Percentiles rank a stretch among this genome's conserved stretches.
These are phyloP conservation scores for Fabrea salina DNA, from an alignment of 169 alveolate species.

Conservation along the genomic window DNA sequence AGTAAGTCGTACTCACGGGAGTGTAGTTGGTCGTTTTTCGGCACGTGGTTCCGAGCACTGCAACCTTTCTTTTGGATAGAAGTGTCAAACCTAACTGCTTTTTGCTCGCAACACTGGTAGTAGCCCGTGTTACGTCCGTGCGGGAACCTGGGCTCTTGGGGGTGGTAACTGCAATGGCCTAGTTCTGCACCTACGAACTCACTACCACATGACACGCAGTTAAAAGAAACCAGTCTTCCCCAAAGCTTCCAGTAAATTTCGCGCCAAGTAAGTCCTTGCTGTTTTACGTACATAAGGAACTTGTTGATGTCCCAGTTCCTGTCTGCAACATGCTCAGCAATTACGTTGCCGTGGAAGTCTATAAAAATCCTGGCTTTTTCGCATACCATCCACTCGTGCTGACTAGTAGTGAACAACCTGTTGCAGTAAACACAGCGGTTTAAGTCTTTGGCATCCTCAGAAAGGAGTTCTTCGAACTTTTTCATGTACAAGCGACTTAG, in stretches of 20 bases:
- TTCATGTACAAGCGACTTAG: constrained; percentile 49
- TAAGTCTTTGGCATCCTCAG: constrained; percentile 37
- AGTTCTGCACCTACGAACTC: constrained; percentile 43
- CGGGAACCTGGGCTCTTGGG: constrained; percentile 46
- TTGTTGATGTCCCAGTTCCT: constrained; percentile 50
- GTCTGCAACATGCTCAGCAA: constrained; percentile 56
- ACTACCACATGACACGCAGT: constrained; percentile 39
- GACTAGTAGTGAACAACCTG: constrained; percentile 39
- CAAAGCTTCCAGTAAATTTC: constrained; percentile 59
- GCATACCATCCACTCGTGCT: constrained; percentile 50
- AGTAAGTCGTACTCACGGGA: background rate
- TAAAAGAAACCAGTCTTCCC: constrained; percentile 35
- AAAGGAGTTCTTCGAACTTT: constrained; percentile 40
- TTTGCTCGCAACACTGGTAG: constrained; percentile 45
- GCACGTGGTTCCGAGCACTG: constrained; percentile 38
- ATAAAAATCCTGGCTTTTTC: constrained; percentile 54
- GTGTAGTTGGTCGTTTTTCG: background rate
- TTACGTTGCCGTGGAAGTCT: constrained; percentile 59
- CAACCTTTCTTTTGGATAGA: constrained; percentile 38
- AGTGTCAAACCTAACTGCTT: constrained; percentile 45
- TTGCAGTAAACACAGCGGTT: constrained; percentile 50
- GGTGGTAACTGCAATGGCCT: constrained; percentile 48
- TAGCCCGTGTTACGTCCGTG: constrained; percentile 51
- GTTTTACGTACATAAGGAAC: constrained; percentile 37
- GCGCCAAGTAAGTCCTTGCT: constrained; percentile 52